These are phyloP conservation scores for Schizochytrium sp. DNA, from an alignment of 108 stramenopile genomes.

Conservation along the genomic window DNA sequence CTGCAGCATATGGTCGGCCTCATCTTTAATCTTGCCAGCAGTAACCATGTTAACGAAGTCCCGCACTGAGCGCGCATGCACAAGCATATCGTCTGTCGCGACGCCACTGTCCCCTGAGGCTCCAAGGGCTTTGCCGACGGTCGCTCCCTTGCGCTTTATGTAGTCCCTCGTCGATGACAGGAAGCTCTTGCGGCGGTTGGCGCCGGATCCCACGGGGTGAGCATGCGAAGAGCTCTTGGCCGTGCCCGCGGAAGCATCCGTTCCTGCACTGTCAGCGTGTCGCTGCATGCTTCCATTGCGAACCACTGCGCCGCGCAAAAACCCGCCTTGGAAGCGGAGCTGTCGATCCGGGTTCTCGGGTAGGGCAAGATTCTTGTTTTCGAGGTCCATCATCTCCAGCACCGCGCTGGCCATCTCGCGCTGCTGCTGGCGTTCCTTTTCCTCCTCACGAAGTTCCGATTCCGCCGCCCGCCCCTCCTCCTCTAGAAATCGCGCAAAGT, in stretches of 20 bases:
- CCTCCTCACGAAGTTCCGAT: background rate
- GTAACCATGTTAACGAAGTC: background rate
- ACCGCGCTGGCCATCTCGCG: background rate
- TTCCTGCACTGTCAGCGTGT: background rate
- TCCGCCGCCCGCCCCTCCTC: background rate
- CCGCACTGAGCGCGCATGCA: background rate
- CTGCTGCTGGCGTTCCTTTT: background rate
- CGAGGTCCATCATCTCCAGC: background rate
- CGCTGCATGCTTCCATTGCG: background rate
- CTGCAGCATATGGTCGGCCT: background rate
- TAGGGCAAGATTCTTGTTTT: background rate
- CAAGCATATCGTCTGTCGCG: background rate
- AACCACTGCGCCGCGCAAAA: background rate
- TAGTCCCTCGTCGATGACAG: background rate
- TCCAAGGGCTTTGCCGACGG: background rate
- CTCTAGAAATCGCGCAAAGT: background rate
- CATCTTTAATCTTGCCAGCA: background rate
- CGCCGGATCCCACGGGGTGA: background rate
- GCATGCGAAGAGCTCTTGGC: background rate
- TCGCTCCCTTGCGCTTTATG: background rate
- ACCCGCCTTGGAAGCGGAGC: background rate
- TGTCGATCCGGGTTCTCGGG: background rate
- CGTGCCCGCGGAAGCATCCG: background rate
- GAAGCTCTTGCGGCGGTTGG: background rate
- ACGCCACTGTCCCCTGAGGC: background rate